Base-by-base conservation (phyloP, 2,329 filamentous ascomycete species). In the Peltaster fructicola region DNA sequence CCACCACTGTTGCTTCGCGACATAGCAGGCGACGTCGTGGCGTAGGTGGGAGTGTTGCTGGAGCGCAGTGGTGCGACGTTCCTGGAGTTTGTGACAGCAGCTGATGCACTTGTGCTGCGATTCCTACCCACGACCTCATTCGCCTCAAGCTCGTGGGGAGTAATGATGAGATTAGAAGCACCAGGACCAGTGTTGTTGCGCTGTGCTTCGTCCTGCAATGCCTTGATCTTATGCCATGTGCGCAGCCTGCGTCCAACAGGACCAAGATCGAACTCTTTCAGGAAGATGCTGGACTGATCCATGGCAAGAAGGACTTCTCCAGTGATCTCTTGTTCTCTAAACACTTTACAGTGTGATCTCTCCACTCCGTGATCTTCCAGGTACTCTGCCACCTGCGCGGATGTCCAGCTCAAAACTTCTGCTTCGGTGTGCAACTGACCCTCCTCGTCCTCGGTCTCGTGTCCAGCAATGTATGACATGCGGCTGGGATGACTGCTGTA, bases 211-310 rank as follows among this genome's bases (percentile, higher is more conserved):
- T 91, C 79, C 47, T 95, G 85, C 34, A 95, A 63, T 3, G 70
- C 61, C 51, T 91, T 91, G 50, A 95, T 84, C 52, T 88, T 92
- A 52, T 93, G 81, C 85, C 85, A 95, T 2, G 84, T 92, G 50
- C 90, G 90, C 33, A 95, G 55, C 32, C 85, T 68, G 29, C 80
- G 68, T 6, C 85, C 85, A 38, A 95, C 84, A 3, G 84, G 80
- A 10, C 85, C 85, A 37, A 95, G 63, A 38, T 93, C 80, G 40
- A 93, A 91, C 22, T 88, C 84, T 46, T 92, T 92, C 57, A 95
- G 74, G 48, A 93, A 91, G 9, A 95, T 63, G 18, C 88, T 90
- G 29, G 80, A 79, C 54, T 93, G 85, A 41, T 93, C 82, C 80
- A 95, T 91, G 26, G 79, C 80, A 25, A 98, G 56, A 18, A 98